These are phyloP conservation scores for Moesziomyces sp. DNA, from an alignment of 1,284 basidiomycete species.

Conservation along the genomic window DNA sequence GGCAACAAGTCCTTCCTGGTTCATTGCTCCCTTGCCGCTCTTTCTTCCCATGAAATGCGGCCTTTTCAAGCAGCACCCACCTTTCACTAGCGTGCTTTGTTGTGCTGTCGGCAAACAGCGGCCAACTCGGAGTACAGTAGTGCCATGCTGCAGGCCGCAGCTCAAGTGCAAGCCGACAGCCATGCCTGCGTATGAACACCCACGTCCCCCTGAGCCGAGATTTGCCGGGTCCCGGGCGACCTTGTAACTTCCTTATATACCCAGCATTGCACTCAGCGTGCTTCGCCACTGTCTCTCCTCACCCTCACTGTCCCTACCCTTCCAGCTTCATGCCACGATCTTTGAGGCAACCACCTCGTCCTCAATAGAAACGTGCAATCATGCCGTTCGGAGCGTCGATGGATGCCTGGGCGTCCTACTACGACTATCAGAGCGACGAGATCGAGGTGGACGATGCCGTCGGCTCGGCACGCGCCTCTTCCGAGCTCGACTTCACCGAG, in stretches of 20 bases:
- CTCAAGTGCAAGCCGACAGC: too few species aligned
- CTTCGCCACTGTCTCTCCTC: not conserved
- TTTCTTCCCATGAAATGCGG: too few species aligned
- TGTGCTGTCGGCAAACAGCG: too few species aligned
- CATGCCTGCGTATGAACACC: too few species aligned
- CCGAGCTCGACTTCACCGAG: constrained; percentile 19
- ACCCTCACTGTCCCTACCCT: not conserved
- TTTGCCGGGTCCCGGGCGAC: too few species aligned
- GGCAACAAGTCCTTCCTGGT: not conserved
- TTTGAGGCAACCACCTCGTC: too few species aligned
- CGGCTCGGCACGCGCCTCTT: constrained; percentile 19
- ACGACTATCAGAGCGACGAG: constrained; percentile 15
- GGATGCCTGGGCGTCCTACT: constrained; percentile 43
- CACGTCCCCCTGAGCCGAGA: too few species aligned
- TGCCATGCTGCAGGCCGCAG: too few species aligned
- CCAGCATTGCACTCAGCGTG: not conserved
- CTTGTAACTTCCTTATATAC: not conserved
- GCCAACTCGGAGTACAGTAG: too few species aligned
- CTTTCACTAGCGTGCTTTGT: too few species aligned
- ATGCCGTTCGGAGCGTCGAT: constrained; percentile 51
- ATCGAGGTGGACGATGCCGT: constrained; percentile 12
- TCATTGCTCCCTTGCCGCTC: not conserved
- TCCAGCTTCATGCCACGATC: too few species aligned
- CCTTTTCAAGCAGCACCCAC: too few species aligned
- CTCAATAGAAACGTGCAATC: not conserved